Evolutionary conservation across 2,329 filamentous ascomycete genomes (phyloP).

Genomic region (Pyrenophora tritici-repentis): DNA sequence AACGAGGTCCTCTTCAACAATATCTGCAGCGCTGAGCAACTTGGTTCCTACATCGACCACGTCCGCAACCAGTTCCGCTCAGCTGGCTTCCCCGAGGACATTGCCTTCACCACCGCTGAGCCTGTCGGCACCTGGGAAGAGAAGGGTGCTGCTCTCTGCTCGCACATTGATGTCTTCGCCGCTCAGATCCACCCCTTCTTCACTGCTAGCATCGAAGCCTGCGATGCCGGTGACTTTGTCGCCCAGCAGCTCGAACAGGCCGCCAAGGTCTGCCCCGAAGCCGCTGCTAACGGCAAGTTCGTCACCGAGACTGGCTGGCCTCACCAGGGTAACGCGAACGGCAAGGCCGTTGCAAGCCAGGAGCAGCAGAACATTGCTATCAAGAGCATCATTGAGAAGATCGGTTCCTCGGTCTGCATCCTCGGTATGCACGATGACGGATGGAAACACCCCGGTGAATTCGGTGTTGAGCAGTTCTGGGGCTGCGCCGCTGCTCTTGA

Average conservation of each 20-base stretch:
- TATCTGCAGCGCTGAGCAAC: constrained; percentile 65
- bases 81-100: constrained; percentile 72
- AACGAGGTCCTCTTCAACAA: constrained; percentile 88
- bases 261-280: constrained; percentile 67
- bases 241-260: constrained; percentile 73
- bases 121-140: constrained; percentile 76
- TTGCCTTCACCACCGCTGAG: constrained; percentile 77
- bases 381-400: constrained; percentile 66
- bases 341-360: constrained; percentile 69
- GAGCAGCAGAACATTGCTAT: constrained; percentile 74
- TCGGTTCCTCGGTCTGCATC: constrained; percentile 73
- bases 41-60: constrained; percentile 71
- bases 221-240: constrained; percentile 76
- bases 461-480: constrained; percentile 80
- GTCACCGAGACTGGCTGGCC: constrained; percentile 95
- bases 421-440: constrained; percentile 80
- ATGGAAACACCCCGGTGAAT: constrained; percentile 77
- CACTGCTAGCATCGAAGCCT: constrained; percentile 70
- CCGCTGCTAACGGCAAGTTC: constrained; percentile 65
- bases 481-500: constrained; percentile 63
- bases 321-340: constrained; percentile 69
- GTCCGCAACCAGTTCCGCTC: constrained; percentile 66
- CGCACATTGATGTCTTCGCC: constrained; percentile 75
- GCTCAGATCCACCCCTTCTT: constrained; percentile 95
- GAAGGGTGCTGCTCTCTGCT: constrained; percentile 67